Evolutionary conservation across 2,329 filamentous ascomycete genomes (phyloP).

Genomic region (Fusarium gaditjirri): DNA sequence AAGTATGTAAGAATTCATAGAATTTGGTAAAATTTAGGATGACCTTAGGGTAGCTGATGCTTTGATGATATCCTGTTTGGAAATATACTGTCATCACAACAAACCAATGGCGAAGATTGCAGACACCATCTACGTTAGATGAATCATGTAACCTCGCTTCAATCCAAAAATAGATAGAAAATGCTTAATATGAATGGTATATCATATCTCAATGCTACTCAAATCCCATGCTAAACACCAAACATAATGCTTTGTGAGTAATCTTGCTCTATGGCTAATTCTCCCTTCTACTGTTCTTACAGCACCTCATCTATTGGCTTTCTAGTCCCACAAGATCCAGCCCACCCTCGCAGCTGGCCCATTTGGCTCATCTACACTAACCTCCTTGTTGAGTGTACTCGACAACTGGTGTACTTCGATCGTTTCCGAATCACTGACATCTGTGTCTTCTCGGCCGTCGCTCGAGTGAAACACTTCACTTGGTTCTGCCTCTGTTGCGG

Average conservation of each 20-base stretch:
- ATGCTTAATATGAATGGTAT: constrained; percentile 10
- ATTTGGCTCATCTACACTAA: constrained; percentile 2
- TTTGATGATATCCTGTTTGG: fast-evolving
- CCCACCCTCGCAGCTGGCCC: constrained; percentile 31
- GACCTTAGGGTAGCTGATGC: fast-evolving
- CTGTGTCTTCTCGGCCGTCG: constrained; percentile 48
- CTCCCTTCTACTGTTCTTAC: background rate
- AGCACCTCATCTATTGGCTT: background rate
- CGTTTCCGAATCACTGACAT: constrained; percentile 49
- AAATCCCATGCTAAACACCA: constrained; percentile 9
- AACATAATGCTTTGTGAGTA: background rate
- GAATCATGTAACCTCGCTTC: no score
- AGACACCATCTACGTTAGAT: no score
- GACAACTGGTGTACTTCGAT: constrained; percentile 34
- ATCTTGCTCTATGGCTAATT: background rate
- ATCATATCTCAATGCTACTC: constrained; percentile 13
- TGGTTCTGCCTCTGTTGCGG: constrained; percentile 42
- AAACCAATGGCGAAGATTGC: no score
- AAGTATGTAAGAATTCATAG: background rate
- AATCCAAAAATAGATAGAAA: background rate
- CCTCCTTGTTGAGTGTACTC: constrained; percentile 7
- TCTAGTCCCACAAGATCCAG: constrained; percentile 41
- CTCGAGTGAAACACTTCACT: constrained; percentile 49
- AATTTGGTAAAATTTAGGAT: fast-evolving
- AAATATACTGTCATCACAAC: background rate